Percentiles rank a stretch among this genome's conserved stretches.
Evolutionary conservation across 306 rosid species (phyloP).

Genomic region (Ochetophila trinervis): DNA sequence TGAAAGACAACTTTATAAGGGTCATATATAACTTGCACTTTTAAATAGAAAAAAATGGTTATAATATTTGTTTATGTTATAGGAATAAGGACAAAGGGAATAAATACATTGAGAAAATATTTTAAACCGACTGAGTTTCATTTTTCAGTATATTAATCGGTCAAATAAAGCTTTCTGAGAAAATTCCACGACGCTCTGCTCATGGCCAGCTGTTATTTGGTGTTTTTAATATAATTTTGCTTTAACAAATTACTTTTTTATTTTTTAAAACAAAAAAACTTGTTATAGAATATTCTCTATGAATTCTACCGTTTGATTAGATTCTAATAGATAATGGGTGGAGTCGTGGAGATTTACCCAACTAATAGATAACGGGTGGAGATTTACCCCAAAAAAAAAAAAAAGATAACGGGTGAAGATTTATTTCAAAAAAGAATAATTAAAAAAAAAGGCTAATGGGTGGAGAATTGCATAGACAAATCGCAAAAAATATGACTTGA

Average conservation of each 20-base stretch:
- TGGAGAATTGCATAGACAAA: no score
- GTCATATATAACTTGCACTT: slow-evolving; percentile 8
- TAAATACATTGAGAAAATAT: not conserved
- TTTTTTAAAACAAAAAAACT: not conserved
- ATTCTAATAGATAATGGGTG: no score
- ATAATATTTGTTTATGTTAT: not conserved
- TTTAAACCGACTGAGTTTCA: not conserved
- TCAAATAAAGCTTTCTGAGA: slow-evolving; percentile 5
- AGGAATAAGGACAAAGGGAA: slow-evolving; percentile 16
- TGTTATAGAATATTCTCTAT: no score
- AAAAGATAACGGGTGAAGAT: no score
- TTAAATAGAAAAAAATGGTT: not conserved
- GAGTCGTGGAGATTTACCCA: no score
- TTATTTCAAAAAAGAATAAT: no score
- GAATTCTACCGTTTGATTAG: no score
- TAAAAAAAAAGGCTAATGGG: no score
- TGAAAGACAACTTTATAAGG: not conserved
- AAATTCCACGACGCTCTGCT: not conserved
- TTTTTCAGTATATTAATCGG: not conserved
- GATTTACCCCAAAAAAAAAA: no score
- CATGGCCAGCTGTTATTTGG: slow-evolving; percentile 1
- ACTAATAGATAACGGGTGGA: no score
- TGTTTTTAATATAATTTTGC: not conserved
- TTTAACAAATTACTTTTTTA: not conserved
- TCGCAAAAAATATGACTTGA: no score